Evolutionary conservation across 495 filamentous ascomycete species (phyloP), one percentile per base, ranked within the genome.

Genomic region (Penicillium bovifimosum): DNA sequence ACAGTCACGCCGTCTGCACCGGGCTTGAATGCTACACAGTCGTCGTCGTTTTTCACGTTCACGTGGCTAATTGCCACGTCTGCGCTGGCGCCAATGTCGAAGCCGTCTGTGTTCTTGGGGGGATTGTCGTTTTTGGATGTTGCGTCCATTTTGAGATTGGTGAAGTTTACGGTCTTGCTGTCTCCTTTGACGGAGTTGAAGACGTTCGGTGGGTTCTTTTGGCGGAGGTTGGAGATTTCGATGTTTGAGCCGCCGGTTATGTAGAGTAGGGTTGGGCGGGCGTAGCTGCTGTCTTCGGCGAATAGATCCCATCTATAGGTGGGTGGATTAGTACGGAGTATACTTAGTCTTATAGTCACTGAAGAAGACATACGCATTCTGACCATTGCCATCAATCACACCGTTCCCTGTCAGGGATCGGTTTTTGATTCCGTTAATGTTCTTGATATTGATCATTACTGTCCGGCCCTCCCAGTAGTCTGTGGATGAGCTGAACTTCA

Each of bases 1-100:
- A 73, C 69, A 0, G 65, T 72, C 10, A 74, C 60, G 32, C 66
- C 65, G 42, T 73, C 64, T 2, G 67, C 60, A 10, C 71, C 70
- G 0, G 72, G 67, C 36, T 76, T 76, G 43, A 77, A 73, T 0
- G 73, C 74, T 9, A 77, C 66, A 33, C 73, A 77, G 64, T 75
- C 72, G 35, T 77, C 74, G 41, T 75, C 63, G 47, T 77, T 77
- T 17, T 52, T 61, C n/a, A 77, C 66, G 1, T 56, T 58, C 10
- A 67, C 61, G 38, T 62, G 55, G 14, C 53, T 55, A 40, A 76
- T 60, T 14, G 62, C 66, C 0, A 76, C 70, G 43, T 66, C 65
- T 5, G 72, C 68, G 28, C 69, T 70, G n/a, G 53, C 60, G 26
- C 70, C 73, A 41, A 77, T 71, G 31, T 76, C 73, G 42, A 74